Percentiles rank a stretch among this genome's conserved stretches.
These are phyloP conservation scores for Suhomyces terraborum DNA, from an alignment of 1,139 yeast species.

Conservation along the genomic window DNA sequence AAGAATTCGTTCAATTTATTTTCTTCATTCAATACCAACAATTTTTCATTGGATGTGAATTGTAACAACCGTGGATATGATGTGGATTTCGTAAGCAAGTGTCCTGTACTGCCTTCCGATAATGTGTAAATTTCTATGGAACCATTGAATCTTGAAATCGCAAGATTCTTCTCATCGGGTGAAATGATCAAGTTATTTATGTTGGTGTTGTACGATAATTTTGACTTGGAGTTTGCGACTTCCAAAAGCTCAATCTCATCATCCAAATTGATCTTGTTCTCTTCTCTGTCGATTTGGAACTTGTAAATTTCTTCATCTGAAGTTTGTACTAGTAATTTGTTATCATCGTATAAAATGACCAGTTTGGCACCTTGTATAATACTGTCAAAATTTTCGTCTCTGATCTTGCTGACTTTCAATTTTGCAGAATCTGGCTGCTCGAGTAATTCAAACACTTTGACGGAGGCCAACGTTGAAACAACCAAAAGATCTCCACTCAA, in stretches of 20 bases:
- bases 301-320: conserved; percentile 65
- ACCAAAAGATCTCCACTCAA: conserved; percentile 65
- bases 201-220: conserved; percentile 40
- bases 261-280: conserved; percentile 29
- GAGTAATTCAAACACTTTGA: conserved; percentile 64
- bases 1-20: conserved; percentile 71
- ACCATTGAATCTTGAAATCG: conserved; percentile 66
- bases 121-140: conserved; percentile 55
- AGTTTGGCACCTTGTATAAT: conserved; percentile 58
- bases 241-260: conserved; percentile 47
- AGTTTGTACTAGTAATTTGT: conserved; percentile 56
- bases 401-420: conserved; percentile 53
- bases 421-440: conserved; percentile 29
- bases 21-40: conserved; percentile 72
- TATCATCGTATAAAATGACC: conserved; percentile 46
- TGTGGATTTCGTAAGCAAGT: conserved; percentile 52
- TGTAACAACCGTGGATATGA: conserved; percentile 63
- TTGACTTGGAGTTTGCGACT: conserved; percentile 20
- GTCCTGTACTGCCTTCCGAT: conserved; percentile 15
- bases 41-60: conserved; percentile 52
- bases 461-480: conserved; percentile 68
- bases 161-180: conserved; percentile 45
- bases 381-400: conserved; percentile 50
- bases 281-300: conserved; percentile 40
- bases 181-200: conserved; percentile 56